phyloP scores from a whole-genome alignment of 805 yeast species.

The Hanseniaspora singularis region DNA sequence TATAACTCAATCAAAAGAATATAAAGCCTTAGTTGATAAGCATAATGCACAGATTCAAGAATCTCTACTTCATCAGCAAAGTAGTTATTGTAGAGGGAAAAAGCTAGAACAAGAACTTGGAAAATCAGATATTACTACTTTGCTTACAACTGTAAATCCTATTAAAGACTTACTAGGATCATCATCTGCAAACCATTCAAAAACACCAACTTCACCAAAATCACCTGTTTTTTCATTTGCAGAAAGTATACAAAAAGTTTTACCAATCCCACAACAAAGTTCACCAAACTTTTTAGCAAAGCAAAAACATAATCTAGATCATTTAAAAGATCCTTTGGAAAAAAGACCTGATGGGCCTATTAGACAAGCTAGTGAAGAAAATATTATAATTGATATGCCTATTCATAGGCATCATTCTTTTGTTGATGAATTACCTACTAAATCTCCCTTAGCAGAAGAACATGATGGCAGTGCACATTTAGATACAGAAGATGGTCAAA shows the following conservation, averaged over 20 bases:
- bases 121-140: constrained; percentile 3
- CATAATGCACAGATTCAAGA: constrained; percentile 45
- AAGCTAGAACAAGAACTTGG: constrained; percentile 52
- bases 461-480: constrained; percentile 24
- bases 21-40: constrained; percentile 46
- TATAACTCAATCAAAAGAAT: constrained; percentile 32
- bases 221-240: constrained; percentile 8
- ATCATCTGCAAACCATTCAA: neutral
- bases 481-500: constrained; percentile 17
- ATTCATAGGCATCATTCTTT: constrained; percentile 49
- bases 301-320: neutral
- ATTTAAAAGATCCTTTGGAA: constrained; percentile 8
- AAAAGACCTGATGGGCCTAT: constrained; percentile 18
- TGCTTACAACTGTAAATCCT: constrained; percentile 30
- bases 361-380: constrained; percentile 19
- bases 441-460: constrained; percentile 16
- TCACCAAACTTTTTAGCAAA: neutral
- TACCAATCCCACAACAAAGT: constrained; percentile 10
- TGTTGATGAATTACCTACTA: constrained; percentile 25
- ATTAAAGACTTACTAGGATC: neutral
- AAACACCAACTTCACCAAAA: constrained; percentile 1
- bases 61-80: constrained; percentile 60
- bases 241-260: constrained; percentile 11
- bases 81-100: constrained; percentile 62
- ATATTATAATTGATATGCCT: constrained; percentile 57